Evolutionary conservation across 148 eudicot species (phyloP), one percentile per base, ranked within the genome.

Genomic region (Beta vulgaris): DNA sequence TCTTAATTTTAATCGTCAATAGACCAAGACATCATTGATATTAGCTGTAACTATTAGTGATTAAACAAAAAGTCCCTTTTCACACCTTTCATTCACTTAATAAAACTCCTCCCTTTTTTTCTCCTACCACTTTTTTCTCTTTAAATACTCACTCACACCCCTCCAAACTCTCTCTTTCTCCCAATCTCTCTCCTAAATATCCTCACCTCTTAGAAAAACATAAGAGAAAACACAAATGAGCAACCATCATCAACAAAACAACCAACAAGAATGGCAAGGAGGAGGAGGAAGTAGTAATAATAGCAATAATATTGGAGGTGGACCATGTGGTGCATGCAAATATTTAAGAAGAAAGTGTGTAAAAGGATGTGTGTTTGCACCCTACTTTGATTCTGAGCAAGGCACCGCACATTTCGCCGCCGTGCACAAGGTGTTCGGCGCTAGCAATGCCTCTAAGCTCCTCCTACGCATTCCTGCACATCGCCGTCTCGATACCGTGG

Each of bases 301-400:
- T 12, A 32, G 0, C 13, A 74, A 34, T 53, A 55, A 21, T 35
- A 43, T 21, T 42, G 76, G 72, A 0, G 81, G 77, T 19, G 93
- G 97, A 21, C 96, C 96, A 16, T 91, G 96, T 61, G 96, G 96
- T 4, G 96, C 96, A 19, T 91, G 96, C 86, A 91, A 87, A 85
- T 89, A 87, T 73, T 73, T 91, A 11, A 81, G 96, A 29, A 85
- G 96, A 40, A 91, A 91, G 71, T 91, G 96, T 54, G 83, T 91
- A 1, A 81, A 75, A 44, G 89, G 89, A 2, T 91, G 96, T 61
- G 73, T 91, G 1, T 91, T 91, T 69, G 92, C 96, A 15, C 92
- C 91, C 1, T 87, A 90, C 73, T 92, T 92, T 32, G 92, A 90
- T 78, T 73, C 92, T 1, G 92, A 92, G 0, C 88, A 90, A 63